Evolutionary conservation across 2,329 filamentous ascomycete species (phyloP).

Genomic region (Diaporthe longicolla): DNA sequence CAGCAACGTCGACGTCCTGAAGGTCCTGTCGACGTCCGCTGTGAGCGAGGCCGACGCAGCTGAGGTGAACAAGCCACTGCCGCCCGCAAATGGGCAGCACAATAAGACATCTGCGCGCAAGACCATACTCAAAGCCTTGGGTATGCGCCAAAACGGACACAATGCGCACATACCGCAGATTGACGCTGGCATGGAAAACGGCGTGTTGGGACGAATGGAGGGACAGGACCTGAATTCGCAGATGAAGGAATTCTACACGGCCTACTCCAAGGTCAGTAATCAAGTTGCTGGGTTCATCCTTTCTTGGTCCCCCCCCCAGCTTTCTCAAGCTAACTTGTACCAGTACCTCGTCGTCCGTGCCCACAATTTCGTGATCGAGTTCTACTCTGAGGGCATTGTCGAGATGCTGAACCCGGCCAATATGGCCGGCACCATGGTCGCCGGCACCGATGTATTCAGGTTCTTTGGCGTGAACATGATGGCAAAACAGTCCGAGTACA

Average conservation of each 20-base stretch:
- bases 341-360: slow-evolving; percentile 47
- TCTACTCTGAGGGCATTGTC: slow-evolving; percentile 48
- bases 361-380: slow-evolving; percentile 46
- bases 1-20: slow-evolving; percentile 64
- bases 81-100: neutral
- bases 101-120: slow-evolving; percentile 37
- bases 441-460: slow-evolving; percentile 47
- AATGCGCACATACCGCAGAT: slow-evolving; percentile 2
- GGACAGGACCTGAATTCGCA: slow-evolving; percentile 47
- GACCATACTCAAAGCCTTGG: slow-evolving; percentile 42
- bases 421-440: slow-evolving; percentile 44
- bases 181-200: slow-evolving; percentile 47
- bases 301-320: neutral
- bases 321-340: neutral
- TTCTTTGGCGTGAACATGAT: slow-evolving; percentile 49
- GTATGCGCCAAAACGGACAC: slow-evolving; percentile 34
- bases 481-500: slow-evolving; percentile 46
- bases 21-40: slow-evolving; percentile 32
- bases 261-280: slow-evolving; percentile 47
- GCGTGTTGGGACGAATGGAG: slow-evolving; percentile 47
- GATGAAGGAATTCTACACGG: slow-evolving; percentile 50
- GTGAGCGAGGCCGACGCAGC: neutral
- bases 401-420: slow-evolving; percentile 47
- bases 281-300: neutral
- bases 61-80: slow-evolving; percentile 25